Base-by-base conservation (phyloP, 2,329 filamentous ascomycete genomes). In the Xenoacremonium recifei region DNA sequence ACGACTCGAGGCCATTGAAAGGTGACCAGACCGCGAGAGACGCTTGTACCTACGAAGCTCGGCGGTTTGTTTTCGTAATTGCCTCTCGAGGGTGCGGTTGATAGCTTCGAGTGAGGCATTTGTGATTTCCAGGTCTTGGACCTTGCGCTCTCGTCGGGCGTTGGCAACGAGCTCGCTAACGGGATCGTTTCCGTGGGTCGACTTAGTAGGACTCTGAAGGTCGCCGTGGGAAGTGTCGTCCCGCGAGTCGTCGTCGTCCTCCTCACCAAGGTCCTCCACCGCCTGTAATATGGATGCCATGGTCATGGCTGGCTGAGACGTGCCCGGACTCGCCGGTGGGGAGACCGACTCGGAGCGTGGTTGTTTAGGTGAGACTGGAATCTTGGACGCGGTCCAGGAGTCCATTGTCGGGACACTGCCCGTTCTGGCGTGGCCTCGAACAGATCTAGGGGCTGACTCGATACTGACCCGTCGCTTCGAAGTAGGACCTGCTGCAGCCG, bases 101-200 rank as follows among this genome's bases (percentile, higher is more conserved):
- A 99, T 97, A 30, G 93, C 93, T 42, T 96, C 80, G 3, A 99
- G 76, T 2, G 91, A 96, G 1, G 89, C 93, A 59, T 99, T 99
- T 41, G 87, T 96, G 50, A 99, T 99, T 62, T 99, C 89, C 5
- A 99, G 73, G 62, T 99, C 93, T 53, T 97, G 80, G 1, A 99
- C 91, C 69, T 97, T 99, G 47, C 93, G 82, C 65, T 97, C 93
- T 25, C 89, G 80, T 21, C 93, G 81, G 12, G 93, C 93, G 61
- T 89, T 93, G n/a, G 86, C 80, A 10, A 93, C 89, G 6, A 89
- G 74, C 46, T 95, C 90, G 48, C 81, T 87, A 47, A 86, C 71
- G 6, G 81, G 75, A 41, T 85, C 81, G 13, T 78, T 66, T 11
- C 74, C 71, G 54, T 67, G 69, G 21, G 62, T 71, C 35, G 72